Evolutionary conservation across 1,139 yeast species (phyloP).

Genomic region (Protomyces lactucae-debilis): DNA sequence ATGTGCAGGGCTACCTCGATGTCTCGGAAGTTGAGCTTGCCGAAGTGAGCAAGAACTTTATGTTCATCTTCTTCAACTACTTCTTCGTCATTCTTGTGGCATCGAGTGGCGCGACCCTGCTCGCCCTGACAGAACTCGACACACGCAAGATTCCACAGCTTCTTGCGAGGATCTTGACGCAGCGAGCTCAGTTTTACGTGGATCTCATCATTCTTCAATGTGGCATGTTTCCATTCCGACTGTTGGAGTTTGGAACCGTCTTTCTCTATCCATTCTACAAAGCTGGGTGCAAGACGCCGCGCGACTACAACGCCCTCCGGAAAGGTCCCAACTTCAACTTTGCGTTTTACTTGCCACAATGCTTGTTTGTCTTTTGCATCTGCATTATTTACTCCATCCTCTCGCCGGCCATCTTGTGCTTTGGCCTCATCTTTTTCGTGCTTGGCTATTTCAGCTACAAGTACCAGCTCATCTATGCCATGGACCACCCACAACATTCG

Average conservation of each 20-base stretch:
- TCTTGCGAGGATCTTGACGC: slow-evolving; percentile 64
- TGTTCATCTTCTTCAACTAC: slow-evolving; percentile 72
- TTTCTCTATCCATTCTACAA: slow-evolving; percentile 52
- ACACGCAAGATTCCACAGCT: slow-evolving; percentile 75
- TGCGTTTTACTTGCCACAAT: slow-evolving; percentile 77
- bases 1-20: slow-evolving; percentile 68
- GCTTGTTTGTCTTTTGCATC: slow-evolving; percentile 66
- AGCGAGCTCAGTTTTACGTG: slow-evolving; percentile 70
- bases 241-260: slow-evolving; percentile 64
- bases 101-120: slow-evolving; percentile 61
- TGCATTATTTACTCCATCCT: slow-evolving; percentile 68
- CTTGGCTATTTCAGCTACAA: slow-evolving; percentile 75
- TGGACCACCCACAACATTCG: slow-evolving; percentile 83
- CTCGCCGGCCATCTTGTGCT: slow-evolving; percentile 62
- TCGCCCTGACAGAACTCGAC: slow-evolving; percentile 62
- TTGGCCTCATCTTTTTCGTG: slow-evolving; percentile 68
- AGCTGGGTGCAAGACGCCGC: slow-evolving; percentile 42
- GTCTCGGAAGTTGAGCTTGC: slow-evolving; percentile 78
- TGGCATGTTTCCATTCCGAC: slow-evolving; percentile 78
- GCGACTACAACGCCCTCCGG: slow-evolving; percentile 63
- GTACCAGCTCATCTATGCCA: slow-evolving; percentile 68
- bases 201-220: slow-evolving; percentile 81
- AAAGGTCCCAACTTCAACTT: slow-evolving; percentile 76
- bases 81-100: slow-evolving; percentile 78
- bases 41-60: slow-evolving; percentile 61